These are phyloP conservation scores for Ophiosphaerella herpotricha DNA, from an alignment of 2,329 filamentous ascomycete species.

Conservation along the genomic window DNA sequence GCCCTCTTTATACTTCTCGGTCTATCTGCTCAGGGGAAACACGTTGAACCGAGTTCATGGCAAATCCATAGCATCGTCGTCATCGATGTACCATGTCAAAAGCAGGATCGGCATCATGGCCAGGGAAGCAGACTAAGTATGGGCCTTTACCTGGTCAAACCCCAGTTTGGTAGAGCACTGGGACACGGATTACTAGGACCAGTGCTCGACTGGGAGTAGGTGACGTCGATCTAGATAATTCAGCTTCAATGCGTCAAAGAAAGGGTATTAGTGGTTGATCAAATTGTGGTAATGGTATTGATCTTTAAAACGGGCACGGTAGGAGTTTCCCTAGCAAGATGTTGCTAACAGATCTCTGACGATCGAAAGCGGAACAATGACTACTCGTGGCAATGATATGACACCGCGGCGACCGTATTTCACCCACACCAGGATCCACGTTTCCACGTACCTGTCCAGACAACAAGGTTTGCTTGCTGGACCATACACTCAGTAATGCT, in stretches of 20 bases:
- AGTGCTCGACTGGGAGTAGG: slow-evolving; percentile 9
- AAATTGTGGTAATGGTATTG: slow-evolving; percentile 22
- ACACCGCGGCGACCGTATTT: slow-evolving; percentile 7
- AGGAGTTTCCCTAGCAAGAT: slow-evolving; percentile 20
- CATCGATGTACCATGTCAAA: slow-evolving; percentile 18
- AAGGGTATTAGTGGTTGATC: slow-evolving; percentile 22
- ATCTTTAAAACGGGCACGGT: slow-evolving; percentile 27
- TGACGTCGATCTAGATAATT: slow-evolving; percentile 39
- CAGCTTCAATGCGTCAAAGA: slow-evolving; percentile 26
- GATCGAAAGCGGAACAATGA: slow-evolving; percentile 32
- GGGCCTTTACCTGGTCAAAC: slow-evolving; percentile 9
- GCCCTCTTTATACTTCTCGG: slow-evolving; percentile 39
- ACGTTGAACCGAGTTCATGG: slow-evolving; percentile 2
- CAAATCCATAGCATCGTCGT: slow-evolving; percentile 22
- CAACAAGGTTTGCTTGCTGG: neutral
- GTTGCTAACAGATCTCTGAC: slow-evolving; percentile 16
- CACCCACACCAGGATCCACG: neutral
- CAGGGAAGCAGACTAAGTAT: slow-evolving; percentile 14
- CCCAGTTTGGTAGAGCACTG: too few species aligned
- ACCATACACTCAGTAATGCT: neutral
- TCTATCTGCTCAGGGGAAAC: slow-evolving; percentile 5
- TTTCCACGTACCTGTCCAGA: neutral
- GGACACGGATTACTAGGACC: slow-evolving; percentile 10
- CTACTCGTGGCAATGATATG: slow-evolving; percentile 28
- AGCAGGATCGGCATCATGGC: slow-evolving; percentile 25